Evolutionary conservation across 2,329 filamentous ascomycete species (phyloP), one percentile per base, ranked within the genome.

Genomic region (Monosporascus sp.): DNA sequence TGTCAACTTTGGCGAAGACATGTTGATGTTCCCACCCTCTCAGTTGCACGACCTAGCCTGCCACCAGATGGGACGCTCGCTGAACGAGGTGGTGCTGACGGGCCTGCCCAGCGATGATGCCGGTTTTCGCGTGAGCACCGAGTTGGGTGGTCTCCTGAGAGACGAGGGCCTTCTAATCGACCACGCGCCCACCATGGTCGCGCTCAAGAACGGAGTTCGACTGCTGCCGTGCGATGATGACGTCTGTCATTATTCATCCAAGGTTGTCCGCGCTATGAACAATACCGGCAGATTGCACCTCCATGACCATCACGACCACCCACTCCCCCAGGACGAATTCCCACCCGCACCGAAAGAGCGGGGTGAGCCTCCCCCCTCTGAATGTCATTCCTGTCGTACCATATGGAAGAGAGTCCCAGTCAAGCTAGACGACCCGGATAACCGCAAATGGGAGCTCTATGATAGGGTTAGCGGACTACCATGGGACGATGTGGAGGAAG

Each of bases 71-170:
- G 77, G 77, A 3, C 79, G 76, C 57, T 78, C 72, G 3, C 62
- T 82, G 7, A 77, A 81, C 53, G 79, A 82, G 61, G 67, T 82
- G 41, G 71, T 77, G 47, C 61, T 81, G 22, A 81, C 79, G 0
- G 79, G 79, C 7, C 68, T 81, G 53, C 78, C 79, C 0, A 70
- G 68, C 41, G 77, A 80, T 52, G 74, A 78, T 18, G 68, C 71
- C 7, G 78, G 79, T 2, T 65, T 72, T 54, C 77, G 77, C 55
- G 74, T 74, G 14, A 71, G 71, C 7, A 68, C 69, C 3, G 77
- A 81, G 58, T 65, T 82, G 39, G 71, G 72, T n/a, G 77, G 77
- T 3, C 73, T 82, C 64, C 64, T 82, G 51, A 79, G 74, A 56
- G 76, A 81, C 45, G 78, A 80, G 53, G 79, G 79, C 2, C 69